Base-by-base conservation (phyloP, 2,329 filamentous ascomycete species). In the Teratosphaeria destructans region DNA sequence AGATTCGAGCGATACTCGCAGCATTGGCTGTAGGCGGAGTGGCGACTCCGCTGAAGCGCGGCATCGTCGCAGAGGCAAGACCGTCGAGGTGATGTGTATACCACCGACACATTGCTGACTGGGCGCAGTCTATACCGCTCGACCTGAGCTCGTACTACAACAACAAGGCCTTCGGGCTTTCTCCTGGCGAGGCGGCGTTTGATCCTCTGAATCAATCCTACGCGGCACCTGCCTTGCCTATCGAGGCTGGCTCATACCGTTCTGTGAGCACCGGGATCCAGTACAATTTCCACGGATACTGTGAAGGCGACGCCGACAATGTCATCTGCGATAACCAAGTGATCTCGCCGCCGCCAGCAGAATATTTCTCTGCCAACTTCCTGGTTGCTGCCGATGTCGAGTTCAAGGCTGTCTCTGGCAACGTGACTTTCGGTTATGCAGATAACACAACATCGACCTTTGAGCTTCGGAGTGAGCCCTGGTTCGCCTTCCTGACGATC, bases 291-390 rank as follows among this genome's bases (percentile, higher is more conserved):
- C 68, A 73, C 1, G 65, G 70, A 43, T 76, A 76, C 60, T 70
- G 72, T 49, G 58, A 62, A 27, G 73, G 73, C 32, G 65, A 73
- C n/a, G 23, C 3, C n/a, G 74, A 76, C 64, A 75, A 76, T 66
- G 65, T 73, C 2, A 70, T 76, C 14, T 68, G 71, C 1, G 63
- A 70, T 57, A 74, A 73, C 16, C 74, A 77, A 56, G 67, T 64
- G 16, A 64, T 76, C 27, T 60, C 57, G 5, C 66, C 73, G 3
- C 70, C 72, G 2, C 61, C 59, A 26, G 69, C 67, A 2, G 67
- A 66, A 52, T 77, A 77, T 54, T 69, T 75, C 60, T 72, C 71
- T 55, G 71, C 73, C 16, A 68, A 74, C 34, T 73, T 76, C 70
- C 72, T 76, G 16, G 73, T 73, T n/a, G 72, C 75, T 7, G 71